A percentile compares a stretch with the other conserved stretches of the same genome.
phyloP scores from a whole-genome alignment of 2,329 filamentous ascomycete species.

The Aotearoamyces nothofagi region DNA sequence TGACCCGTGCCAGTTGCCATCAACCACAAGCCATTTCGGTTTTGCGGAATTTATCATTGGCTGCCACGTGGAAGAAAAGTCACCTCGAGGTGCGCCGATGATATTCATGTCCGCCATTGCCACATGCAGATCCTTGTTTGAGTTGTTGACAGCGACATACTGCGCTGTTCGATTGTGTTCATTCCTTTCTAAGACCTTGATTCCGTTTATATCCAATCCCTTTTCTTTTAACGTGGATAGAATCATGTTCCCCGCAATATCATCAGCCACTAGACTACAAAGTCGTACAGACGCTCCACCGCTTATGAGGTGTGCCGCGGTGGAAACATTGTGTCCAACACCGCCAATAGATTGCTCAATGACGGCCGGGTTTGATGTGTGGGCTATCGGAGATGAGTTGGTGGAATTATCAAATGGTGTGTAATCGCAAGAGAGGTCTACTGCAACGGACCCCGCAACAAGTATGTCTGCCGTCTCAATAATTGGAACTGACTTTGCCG shows the following conservation, averaged over 20 bases:
- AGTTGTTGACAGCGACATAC: constrained; percentile 81
- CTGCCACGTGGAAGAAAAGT: constrained; percentile 41
- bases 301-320: constrained; percentile 59
- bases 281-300: constrained; percentile 46
- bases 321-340: constrained; percentile 82
- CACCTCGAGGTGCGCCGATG: constrained; percentile 30
- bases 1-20: constrained; percentile 67
- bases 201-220: constrained; percentile 47
- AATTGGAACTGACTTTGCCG: no score
- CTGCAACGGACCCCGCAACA: constrained; percentile 78
- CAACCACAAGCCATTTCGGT: constrained; percentile 69
- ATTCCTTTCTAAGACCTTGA: constrained; percentile 21
- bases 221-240: constrained; percentile 47
- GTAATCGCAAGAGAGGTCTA: constrained; percentile 80
- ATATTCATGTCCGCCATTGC: constrained; percentile 86
- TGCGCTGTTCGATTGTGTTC: constrained; percentile 60
- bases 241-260: constrained; percentile 61
- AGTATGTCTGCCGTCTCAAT: constrained; percentile 47
- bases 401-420: constrained; percentile 11
- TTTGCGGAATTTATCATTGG: constrained; percentile 36
- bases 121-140: constrained; percentile 67
- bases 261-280: constrained; percentile 69
- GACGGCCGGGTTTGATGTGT: constrained; percentile 46
- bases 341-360: constrained; percentile 82
- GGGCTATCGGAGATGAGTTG: constrained; percentile 10